Base-by-base conservation (phyloP, 2,329 filamentous ascomycete species). In the Cordyceps javanica region DNA sequence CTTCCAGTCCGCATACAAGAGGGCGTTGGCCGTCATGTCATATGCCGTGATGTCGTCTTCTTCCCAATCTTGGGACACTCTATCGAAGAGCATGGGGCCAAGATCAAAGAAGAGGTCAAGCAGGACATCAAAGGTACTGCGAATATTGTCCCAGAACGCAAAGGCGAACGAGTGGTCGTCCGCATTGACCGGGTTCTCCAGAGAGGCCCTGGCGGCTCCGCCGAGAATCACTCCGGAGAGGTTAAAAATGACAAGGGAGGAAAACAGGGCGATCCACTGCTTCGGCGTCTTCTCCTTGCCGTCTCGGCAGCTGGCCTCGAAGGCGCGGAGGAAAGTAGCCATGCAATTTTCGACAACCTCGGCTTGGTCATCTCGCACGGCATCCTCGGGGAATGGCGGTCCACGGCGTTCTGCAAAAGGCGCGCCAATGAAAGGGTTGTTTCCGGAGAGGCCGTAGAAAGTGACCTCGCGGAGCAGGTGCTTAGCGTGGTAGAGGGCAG, bases 181-280 rank as follows among this genome's bases (percentile, higher is more conserved):
- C 5, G 54, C 54, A 21, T 56, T 56, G 25, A 49, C 44, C 2
- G 48, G 48, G 25, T 28, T 41, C 5, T 59, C 57, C 11, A 49
- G 57, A 3, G 50, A 41, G 21, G 57, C 50, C 32, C 42, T 26
- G 5, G 53, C 25, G 10, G 79, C 69, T 57, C 82, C 78, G 16
- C 77, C 70, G 5, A 83, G 68, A 2, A 85, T 72, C 1, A 80
- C 80, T 50, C 77, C 76, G 21, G 79, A 74, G 28, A 81, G 72
- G 64, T 80, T 83, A 63, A 85, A 82, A n/a, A 85, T 77, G 65
- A 81, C 83, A 19, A 85, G 67, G 13, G 82, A 77, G 51, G 81
- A 70, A 59, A 83, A 82, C 4, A 76, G 66, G 2, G 81, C 77
- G 16, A 82, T 66, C 76, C 79, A 82, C 56, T 72, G 72, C 73